Conservation (phyloP, 768 basidiomycete species). For the Goffeauzyma gilvescens region DNA sequence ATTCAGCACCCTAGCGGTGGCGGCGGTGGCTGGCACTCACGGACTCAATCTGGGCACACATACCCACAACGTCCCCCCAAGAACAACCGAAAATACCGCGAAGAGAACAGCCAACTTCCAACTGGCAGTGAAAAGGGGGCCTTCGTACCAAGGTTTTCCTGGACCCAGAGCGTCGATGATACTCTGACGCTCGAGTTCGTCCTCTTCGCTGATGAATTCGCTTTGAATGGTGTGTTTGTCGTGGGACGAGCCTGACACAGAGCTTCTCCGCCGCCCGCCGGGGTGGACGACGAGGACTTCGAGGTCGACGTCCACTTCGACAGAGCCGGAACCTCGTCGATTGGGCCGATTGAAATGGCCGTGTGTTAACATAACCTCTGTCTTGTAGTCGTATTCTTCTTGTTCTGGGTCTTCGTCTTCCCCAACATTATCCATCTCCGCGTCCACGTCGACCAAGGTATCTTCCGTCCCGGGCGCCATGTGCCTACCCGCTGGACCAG, state of each 20-base stretch:
- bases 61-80: constrained; percentile 61
- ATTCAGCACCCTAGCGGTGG: neutral
- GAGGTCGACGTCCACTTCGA: neutral
- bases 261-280: neutral
- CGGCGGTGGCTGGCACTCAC: constrained; percentile 36
- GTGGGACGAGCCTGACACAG: neutral
- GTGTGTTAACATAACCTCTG: no score
- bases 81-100: constrained; percentile 44
- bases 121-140: constrained; percentile 57
- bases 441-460: neutral
- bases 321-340: neutral
- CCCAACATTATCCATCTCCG: neutral
- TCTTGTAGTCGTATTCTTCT: no score
- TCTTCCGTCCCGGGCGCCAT: no score
- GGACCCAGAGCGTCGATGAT: neutral
- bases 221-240: neutral
- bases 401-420: no score
- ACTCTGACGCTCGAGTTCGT: neutral
- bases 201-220: neutral
- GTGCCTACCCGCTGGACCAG: no score
- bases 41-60: constrained; percentile 60
- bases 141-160: constrained; percentile 14
- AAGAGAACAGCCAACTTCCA: constrained; percentile 71
- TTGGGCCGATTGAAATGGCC: no score
- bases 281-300: neutral